Evolutionary conservation across 768 basidiomycete genomes (phyloP).

Genomic region (Suillus placidus): DNA sequence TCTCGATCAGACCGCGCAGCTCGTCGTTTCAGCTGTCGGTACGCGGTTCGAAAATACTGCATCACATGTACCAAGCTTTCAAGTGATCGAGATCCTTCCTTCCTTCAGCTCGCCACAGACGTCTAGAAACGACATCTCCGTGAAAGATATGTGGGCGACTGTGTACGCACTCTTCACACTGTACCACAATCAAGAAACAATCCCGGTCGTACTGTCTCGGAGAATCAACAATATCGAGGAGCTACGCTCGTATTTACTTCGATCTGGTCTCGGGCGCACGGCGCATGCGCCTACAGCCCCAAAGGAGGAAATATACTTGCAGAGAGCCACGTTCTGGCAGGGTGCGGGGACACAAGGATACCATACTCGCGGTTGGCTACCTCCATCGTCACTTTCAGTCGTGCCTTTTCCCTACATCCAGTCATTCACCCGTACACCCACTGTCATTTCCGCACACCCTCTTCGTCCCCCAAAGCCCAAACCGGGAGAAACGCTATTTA

Average conservation of each 20-base stretch:
- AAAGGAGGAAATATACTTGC: conserved; percentile 39
- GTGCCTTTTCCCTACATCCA: conserved; percentile 39
- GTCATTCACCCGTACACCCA: conserved; percentile 47
- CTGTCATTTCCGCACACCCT: conserved; percentile 54
- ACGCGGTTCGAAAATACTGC: conserved; percentile 23
- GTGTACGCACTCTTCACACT: conserved; percentile 46
- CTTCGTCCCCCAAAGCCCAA: conserved; percentile 50
- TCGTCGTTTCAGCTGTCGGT: conserved; percentile 23
- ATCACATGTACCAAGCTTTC: conserved; percentile 24
- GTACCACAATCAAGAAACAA: conserved; percentile 41
- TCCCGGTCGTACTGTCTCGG: conserved; percentile 40
- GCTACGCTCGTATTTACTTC: conserved; percentile 40
- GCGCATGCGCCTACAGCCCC: conserved; percentile 20
- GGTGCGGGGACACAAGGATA: conserved; percentile 44
- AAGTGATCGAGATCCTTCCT: conserved; percentile 19
- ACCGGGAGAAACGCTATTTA: conserved; percentile 44
- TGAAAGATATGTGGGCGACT: conserved; percentile 43
- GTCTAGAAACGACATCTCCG: conserved; percentile 17
- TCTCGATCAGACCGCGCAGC: conserved; percentile 13
- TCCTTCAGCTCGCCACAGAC: neutral
- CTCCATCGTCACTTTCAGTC: conserved; percentile 25
- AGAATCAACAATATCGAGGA: conserved; percentile 34
- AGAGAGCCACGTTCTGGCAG: conserved; percentile 51
- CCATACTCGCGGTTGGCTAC: conserved; percentile 37
- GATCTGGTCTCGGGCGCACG: conserved; percentile 38